These are phyloP conservation scores for Rhamnella rubrinervis DNA, from an alignment of 331 rosid genomes.

Conservation along the genomic window DNA sequence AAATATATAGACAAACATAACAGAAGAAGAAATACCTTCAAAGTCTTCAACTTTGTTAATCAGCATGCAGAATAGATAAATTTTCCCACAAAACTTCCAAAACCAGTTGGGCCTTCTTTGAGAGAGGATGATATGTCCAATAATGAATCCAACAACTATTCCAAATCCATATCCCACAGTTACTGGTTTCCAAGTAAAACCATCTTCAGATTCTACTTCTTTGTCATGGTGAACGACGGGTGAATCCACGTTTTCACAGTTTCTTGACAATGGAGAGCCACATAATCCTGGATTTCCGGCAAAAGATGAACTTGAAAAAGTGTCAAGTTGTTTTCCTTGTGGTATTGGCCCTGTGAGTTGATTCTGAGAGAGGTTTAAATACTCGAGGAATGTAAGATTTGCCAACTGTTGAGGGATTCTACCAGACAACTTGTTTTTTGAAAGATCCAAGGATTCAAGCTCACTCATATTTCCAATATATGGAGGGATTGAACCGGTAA, in stretches of 20 bases:
- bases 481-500: constrained; percentile 5
- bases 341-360: constrained; percentile 5
- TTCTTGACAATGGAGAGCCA: constrained; percentile 10
- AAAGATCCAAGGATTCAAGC: constrained; percentile 24
- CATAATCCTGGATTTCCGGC: constrained; percentile 19
- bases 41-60: too few species aligned
- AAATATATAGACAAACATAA: too few species aligned
- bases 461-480: background rate
- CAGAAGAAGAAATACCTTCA: too few species aligned
- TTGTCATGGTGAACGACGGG: too few species aligned
- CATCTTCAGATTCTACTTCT: too few species aligned
- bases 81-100: too few species aligned
- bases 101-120: too few species aligned
- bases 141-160: too few species aligned
- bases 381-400: constrained; percentile 12
- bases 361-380: constrained; percentile 7
- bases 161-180: too few species aligned
- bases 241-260: background rate
- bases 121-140: too few species aligned
- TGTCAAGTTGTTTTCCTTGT: background rate
- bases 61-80: too few species aligned
- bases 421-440: constrained; percentile 6
- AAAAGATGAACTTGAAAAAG: background rate
- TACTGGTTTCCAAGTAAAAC: too few species aligned
- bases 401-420: background rate